Evolutionary conservation across 2,329 filamentous ascomycete species (phyloP), one percentile per base, ranked within the genome.

Genomic region (Fusarium sp.): DNA sequence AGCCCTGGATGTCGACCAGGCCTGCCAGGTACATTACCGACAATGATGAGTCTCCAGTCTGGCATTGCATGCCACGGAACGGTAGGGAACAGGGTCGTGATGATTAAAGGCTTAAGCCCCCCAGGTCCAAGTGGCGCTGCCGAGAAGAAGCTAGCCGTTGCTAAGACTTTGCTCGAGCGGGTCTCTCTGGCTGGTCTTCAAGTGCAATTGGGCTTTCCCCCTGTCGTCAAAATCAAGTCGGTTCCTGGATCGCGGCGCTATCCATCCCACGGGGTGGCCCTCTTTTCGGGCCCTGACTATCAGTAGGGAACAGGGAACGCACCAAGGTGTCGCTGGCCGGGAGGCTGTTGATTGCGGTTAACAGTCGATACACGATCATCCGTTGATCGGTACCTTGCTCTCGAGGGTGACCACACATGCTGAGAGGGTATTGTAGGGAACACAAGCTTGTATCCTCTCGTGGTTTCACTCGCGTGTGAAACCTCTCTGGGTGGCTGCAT

Each of bases 71-170:
- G 72, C 71, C 59, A 69, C 31, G 36, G 63, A 65, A 61, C 38
- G 56, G 54, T 56, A 70, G 63, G 68, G 69, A 68, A 62, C 66
- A 72, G 66, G 75, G 70, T 47, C 49, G 45, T 66, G 66, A 71
- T 77, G 71, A 76, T 79, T 75, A 79, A 80, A 79, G 78, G 79
- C 71, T 57, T 73, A 68, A 75, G 71, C 73, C 70, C 61, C 58
- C 60, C 62, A 63, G 69, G 69, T 71, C 65, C 64, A 64, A 65
- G 69, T 73, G 73, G 69, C 75, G 66, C 72, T 59, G 45, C 66
- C 72, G 70, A 80, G 79, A 79, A 70, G 67, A 73, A 66, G 47
- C 68, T 65, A 74, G 33, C 45, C 35, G 41, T 51, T 64, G 73
- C 76, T 78, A 79, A 69, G 62, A 66, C 66, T 57, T 61, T 61